A percentile compares a stretch with the other conserved stretches of the same genome.
Evolutionary conservation across 1,139 yeast species (phyloP).

Genomic region (Chernovozyma sophiae-reginae): DNA sequence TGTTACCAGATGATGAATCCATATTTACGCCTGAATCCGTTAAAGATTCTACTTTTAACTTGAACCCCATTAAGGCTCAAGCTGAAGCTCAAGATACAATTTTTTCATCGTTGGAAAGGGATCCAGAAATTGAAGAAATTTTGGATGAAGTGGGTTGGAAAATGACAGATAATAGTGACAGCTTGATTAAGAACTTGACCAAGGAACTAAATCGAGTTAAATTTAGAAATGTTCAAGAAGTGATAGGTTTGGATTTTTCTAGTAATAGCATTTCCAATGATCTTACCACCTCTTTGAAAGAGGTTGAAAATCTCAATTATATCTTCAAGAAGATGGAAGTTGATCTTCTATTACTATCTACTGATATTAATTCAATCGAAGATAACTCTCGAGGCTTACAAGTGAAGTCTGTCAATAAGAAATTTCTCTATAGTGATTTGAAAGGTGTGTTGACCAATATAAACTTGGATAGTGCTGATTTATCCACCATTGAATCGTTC

Average conservation of each 20-base stretch:
- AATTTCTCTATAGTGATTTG: conserved; percentile 64
- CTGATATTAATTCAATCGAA: conserved; percentile 70
- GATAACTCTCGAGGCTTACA: conserved; percentile 79
- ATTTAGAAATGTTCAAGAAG: conserved; percentile 34
- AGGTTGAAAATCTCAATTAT: conserved; percentile 61
- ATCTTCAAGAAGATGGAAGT: conserved; percentile 43
- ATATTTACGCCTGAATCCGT: conserved; percentile 4
- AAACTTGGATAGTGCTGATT: conserved; percentile 54
- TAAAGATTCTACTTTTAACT: conserved; percentile 12
- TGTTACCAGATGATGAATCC: conserved; percentile 3
- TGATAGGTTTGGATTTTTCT: conserved; percentile 38
- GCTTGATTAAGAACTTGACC: conserved; percentile 52
- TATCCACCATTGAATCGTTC: conserved; percentile 45
- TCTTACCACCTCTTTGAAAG: conserved; percentile 44
- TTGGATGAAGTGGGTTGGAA: conserved; percentile 76
- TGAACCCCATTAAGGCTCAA: conserved; percentile 19
- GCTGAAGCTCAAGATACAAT: conserved; percentile 12
- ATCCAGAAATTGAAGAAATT: conserved; percentile 57
- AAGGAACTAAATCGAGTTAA: conserved; percentile 42
- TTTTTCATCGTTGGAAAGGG: conserved; percentile 26
- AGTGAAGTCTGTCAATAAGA: conserved; percentile 78
- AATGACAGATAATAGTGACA: conserved; percentile 56
- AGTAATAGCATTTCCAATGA: conserved; percentile 33
- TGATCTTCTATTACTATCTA: conserved; percentile 44
- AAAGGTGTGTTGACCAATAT: conserved; percentile 66